These are phyloP conservation scores for Primulina huaijiensis DNA, from an alignment of 257 asterid genomes.

Conservation along the genomic window DNA sequence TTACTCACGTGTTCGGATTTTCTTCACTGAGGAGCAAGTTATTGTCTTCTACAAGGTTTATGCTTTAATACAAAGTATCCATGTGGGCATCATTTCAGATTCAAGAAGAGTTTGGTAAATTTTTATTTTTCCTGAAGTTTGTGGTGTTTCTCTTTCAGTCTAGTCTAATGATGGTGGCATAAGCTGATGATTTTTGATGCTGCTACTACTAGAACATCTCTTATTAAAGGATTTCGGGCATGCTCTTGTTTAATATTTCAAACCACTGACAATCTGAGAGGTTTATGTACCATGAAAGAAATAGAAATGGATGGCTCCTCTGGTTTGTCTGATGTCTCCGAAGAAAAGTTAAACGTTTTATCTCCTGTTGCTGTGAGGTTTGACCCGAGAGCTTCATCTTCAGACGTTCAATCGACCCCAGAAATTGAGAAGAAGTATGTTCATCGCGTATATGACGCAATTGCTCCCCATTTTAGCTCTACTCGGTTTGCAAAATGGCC, in stretches of 20 bases:
- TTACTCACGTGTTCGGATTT: too few relatives aligned
- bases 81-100: too few relatives aligned
- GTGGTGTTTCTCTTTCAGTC: slow-evolving; percentile 22
- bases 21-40: too few relatives aligned
- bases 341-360: slow-evolving; percentile 38
- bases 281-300: slow-evolving; percentile 55
- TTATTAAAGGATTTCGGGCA: slow-evolving; percentile 16
- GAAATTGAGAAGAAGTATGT: slow-evolving; percentile 94
- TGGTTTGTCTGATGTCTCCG: slow-evolving; percentile 24
- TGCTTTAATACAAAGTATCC: too few relatives aligned
- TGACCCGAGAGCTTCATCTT: slow-evolving; percentile 30
- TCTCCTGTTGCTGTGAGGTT: slow-evolving; percentile 40
- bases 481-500: slow-evolving; percentile 98
- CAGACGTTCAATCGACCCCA: slow-evolving; percentile 67
- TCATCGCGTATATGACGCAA: slow-evolving; percentile 92
- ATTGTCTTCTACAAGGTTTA: too few relatives aligned
- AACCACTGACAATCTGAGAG: slow-evolving; percentile 14
- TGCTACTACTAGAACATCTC: slow-evolving; percentile 30
- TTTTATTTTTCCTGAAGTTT: neutral
- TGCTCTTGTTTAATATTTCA: slow-evolving; percentile 21
- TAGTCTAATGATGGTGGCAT: slow-evolving; percentile 28
- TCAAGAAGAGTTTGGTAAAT: too few relatives aligned
- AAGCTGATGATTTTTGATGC: slow-evolving; percentile 44
- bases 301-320: slow-evolving; percentile 24
- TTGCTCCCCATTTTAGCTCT: slow-evolving; percentile 98